Evolutionary conservation across 495 filamentous ascomycete genomes (phyloP).

Genomic region (Talaromyces thailandensis): DNA sequence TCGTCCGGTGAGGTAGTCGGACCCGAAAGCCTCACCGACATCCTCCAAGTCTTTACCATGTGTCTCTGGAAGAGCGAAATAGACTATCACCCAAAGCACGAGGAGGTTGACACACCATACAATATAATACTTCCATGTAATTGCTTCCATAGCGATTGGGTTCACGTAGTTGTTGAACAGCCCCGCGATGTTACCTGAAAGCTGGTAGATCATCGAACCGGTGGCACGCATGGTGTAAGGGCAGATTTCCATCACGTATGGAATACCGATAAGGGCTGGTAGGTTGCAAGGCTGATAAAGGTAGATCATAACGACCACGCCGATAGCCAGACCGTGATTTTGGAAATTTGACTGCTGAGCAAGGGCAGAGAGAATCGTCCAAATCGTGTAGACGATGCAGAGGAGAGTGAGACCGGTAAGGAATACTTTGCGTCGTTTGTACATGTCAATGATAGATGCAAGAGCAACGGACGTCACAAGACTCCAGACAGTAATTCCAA

Average conservation of each 20-base stretch:
- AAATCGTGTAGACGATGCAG: background rate
- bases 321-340: background rate
- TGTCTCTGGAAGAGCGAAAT: constrained; percentile 23
- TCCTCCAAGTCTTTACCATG: constrained; percentile 23
- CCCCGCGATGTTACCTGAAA: constrained; percentile 18
- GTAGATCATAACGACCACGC: background rate
- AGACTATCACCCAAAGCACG: constrained; percentile 12
- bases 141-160: constrained; percentile 47
- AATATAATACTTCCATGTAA: constrained; percentile 50
- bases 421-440: background rate
- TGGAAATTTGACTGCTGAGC: background rate
- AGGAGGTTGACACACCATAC: constrained; percentile 47
- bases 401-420: background rate
- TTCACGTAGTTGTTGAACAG: constrained; percentile 48
- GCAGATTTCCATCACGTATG: constrained; percentile 54
- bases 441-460: background rate
- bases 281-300: background rate
- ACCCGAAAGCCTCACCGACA: constrained; percentile 14
- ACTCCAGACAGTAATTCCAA: background rate
- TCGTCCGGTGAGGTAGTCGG: background rate
- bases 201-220: constrained; percentile 56
- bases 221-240: constrained; percentile 61
- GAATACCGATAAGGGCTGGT: background rate
- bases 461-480: background rate
- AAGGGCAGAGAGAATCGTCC: background rate